A percentile compares a stretch with the other conserved stretches of the same genome.
Conservation (phyloP, 805 yeast species). For the Deakozyma indianensis region DNA sequence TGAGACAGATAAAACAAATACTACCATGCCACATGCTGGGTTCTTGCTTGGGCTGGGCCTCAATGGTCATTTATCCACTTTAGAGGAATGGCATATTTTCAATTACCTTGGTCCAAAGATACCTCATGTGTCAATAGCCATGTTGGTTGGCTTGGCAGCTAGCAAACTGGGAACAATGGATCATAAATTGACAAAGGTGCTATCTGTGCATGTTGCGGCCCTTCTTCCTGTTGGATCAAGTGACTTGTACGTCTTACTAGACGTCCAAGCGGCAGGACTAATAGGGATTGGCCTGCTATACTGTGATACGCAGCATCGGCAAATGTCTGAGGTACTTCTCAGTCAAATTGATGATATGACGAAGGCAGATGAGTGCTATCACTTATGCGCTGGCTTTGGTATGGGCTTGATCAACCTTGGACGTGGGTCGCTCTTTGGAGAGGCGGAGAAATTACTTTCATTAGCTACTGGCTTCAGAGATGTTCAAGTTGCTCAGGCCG, state of each 20-base stretch:
- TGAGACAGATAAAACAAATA: neutral
- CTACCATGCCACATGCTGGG: constrained; percentile 81
- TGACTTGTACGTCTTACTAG: constrained; percentile 67
- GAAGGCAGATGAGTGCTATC: constrained; percentile 60
- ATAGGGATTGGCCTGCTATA: constrained; percentile 82
- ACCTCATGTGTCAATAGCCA: constrained; percentile 69
- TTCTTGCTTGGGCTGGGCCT: constrained; percentile 84
- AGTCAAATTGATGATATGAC: constrained; percentile 38
- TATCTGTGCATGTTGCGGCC: constrained; percentile 88
- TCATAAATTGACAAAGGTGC: constrained; percentile 71
- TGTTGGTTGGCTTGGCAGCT: constrained; percentile 85
- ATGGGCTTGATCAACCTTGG: constrained; percentile 77
- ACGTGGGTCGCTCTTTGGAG: constrained; percentile 37
- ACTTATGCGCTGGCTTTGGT: constrained; percentile 79
- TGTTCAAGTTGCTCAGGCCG: constrained; percentile 42
- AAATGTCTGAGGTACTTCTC: constrained; percentile 69
- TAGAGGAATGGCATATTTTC: constrained; percentile 95
- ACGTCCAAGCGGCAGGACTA: constrained; percentile 84
- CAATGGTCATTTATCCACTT: constrained; percentile 66
- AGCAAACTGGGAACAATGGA: constrained; percentile 75
- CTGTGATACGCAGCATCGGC: constrained; percentile 60
- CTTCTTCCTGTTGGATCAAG: constrained; percentile 82
- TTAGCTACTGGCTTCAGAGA: constrained; percentile 42
- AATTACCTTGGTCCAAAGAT: constrained; percentile 86
- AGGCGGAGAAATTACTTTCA: constrained; percentile 44